Base-by-base conservation (phyloP, 306 rosid genomes). In the Pyrus pyrifolia region DNA sequence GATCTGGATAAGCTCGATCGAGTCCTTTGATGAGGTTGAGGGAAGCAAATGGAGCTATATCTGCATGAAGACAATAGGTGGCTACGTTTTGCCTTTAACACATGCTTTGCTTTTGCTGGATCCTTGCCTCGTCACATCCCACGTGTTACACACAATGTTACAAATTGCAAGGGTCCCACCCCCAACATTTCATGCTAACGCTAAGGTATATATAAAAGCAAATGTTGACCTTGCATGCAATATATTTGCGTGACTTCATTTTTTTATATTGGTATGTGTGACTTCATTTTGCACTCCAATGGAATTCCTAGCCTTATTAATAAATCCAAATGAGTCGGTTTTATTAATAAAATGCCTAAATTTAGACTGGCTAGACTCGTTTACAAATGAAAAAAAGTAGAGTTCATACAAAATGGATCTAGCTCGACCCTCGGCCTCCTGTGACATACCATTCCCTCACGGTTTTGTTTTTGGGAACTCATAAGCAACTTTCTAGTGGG, bases 71-170 rank as follows among this genome's bases (percentile, higher is more conserved):
- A 45, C 9, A 15, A 9, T 11, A 46, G 55, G 70, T 68, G 83
- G 74, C 71, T 73, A 11, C 17, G 40, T 73, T 49, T 73, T 30
- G 33, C 35, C 46, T 44, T 40, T 57, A 70, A 73, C 89, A 85
- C 68, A 44, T 72, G 86, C 61, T 31, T n/a, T 46, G 19, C 57
- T 19, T 46, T 46, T 61, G 31, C 12, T 83, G 76, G 77, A 80
- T 70, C 76, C 81, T 25, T 67, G 77, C 82, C 75, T 70, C 57
- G 75, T 78, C 81, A 65, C 53, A 75, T 75, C 65, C 72, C 76
- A 80, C 78, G 58, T 60, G 82, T 70, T 79, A 38, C 53, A n/a
- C 35, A 66, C 67, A 25, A 11, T 15, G 17, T 51, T 51, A 6
- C 67, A 62, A 31, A 14, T 63, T 17, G 15, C 40, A 76, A 53